Base-by-base conservation (phyloP, 495 filamentous ascomycete species). In the Extremus antarcticus region DNA sequence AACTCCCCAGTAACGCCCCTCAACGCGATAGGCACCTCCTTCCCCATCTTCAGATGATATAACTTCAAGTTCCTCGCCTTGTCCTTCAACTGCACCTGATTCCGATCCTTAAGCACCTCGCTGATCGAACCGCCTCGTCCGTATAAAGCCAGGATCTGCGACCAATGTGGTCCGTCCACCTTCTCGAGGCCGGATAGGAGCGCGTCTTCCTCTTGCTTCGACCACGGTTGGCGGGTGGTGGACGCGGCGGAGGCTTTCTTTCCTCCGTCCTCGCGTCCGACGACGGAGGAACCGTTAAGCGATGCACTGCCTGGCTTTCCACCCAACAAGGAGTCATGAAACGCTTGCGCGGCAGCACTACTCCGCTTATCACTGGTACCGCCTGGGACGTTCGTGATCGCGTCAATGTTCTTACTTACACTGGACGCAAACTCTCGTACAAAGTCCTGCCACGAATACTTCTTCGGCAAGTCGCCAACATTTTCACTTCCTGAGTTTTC, bases 141-240 rank as follows among this genome's bases (percentile, higher is more conserved):
- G 63, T 90, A 95, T 63, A 97, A 81, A 13, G 83, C 83, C 2
- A 97, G 74, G 35, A 97, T 97, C 65, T 95, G 90, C 58, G 85
- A 90, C 90, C 90, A 97, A 60, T 97, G 91, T 47, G 90, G 90
- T 0, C 90, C 90, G 65, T 89, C 89, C 24, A 97, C 90, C 51
- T 83, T 82, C 65, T 94, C 91, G 10, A 97, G 78, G 11, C 90
- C 90, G 32, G 85, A 82, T 87, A 97, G 92, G 47, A 97, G 74
- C 0, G 90, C 90, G 64, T 87, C 87, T 64, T 97, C 90, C 69
- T 97, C 90, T 53, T 92, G 88, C 0, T 81, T 81, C 0, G 86
- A 86, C 90, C 90, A 97, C 8, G 90, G 89, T 22, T 89, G 79
- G 43, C 90, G 81, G 54, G 90, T 87, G 15, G 60, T 58, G 2